Evolutionary conservation across 768 basidiomycete species (phyloP).

Genomic region (Serendipita sp.): DNA sequence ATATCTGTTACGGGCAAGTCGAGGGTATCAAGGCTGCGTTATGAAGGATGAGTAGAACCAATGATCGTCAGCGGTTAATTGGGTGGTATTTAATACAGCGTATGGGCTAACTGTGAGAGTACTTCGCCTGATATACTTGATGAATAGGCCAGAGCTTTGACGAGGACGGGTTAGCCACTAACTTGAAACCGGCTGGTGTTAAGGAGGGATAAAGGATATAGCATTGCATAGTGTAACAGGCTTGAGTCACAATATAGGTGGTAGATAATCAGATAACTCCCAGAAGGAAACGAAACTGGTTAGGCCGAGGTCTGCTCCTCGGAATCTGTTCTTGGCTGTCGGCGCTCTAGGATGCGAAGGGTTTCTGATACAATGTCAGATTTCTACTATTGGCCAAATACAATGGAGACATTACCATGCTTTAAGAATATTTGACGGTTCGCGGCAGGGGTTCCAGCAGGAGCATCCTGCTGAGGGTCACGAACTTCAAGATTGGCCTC

Average conservation of each 20-base stretch:
- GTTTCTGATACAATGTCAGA: background rate
- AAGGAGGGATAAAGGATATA: background rate
- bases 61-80: too few species aligned
- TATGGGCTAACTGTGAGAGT: too few species aligned
- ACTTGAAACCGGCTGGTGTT: too few species aligned
- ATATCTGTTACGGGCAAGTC: too few species aligned
- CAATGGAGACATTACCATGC: constrained; percentile 38
- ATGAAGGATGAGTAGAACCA: too few species aligned
- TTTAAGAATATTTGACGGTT: constrained; percentile 72
- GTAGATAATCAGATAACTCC: too few species aligned
- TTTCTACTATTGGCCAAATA: background rate
- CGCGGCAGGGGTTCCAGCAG: constrained; percentile 47
- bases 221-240: background rate
- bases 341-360: background rate
- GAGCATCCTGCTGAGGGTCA: constrained; percentile 41
- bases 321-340: background rate
- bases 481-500: constrained; percentile 65
- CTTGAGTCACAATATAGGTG: background rate
- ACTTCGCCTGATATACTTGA: too few species aligned
- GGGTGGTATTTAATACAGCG: too few species aligned
- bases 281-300: too few species aligned
- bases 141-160: too few species aligned
- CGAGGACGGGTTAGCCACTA: too few species aligned
- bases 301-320: background rate
- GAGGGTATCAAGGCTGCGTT: too few species aligned